phyloP scores from a whole-genome alignment of 441 rosid genomes.

The Kokia cookei region DNA sequence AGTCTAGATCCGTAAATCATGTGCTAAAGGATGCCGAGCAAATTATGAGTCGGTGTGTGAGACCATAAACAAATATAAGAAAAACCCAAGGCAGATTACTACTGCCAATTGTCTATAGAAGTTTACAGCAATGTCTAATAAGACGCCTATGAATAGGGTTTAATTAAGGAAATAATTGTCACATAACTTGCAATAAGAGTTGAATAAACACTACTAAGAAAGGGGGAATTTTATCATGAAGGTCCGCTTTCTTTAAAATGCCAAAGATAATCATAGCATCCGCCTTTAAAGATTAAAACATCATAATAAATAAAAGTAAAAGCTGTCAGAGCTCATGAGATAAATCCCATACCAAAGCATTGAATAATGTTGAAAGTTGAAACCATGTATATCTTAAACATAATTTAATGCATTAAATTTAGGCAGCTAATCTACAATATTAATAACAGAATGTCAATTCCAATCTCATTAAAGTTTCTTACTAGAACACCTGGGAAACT shows the following conservation, averaged over 20 bases:
- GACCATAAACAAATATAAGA: background rate
- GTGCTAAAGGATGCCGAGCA: background rate
- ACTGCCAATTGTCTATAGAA: background rate
- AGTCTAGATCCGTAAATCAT: background rate
- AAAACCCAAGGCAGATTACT: background rate
- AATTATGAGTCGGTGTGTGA: background rate
- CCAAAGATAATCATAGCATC: background rate
- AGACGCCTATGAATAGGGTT: background rate
- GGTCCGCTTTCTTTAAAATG: background rate
- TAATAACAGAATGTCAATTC: background rate
- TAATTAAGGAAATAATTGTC: background rate
- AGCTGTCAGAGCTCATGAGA: background rate
- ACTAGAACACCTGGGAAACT: background rate
- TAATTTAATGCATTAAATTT: background rate
- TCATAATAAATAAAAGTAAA: background rate
- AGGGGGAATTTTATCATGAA: background rate
- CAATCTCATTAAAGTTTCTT: background rate
- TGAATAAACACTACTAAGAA: background rate
- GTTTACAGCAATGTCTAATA: background rate
- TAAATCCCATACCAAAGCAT: background rate
- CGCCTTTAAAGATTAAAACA: background rate
- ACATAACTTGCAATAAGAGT: background rate
- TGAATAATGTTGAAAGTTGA: background rate
- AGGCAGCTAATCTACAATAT: background rate
- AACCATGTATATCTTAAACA: background rate